Evolutionary conservation across 208 protist species (phyloP), one percentile per base, ranked within the genome.

Genomic region (Lotmaria passim): DNA sequence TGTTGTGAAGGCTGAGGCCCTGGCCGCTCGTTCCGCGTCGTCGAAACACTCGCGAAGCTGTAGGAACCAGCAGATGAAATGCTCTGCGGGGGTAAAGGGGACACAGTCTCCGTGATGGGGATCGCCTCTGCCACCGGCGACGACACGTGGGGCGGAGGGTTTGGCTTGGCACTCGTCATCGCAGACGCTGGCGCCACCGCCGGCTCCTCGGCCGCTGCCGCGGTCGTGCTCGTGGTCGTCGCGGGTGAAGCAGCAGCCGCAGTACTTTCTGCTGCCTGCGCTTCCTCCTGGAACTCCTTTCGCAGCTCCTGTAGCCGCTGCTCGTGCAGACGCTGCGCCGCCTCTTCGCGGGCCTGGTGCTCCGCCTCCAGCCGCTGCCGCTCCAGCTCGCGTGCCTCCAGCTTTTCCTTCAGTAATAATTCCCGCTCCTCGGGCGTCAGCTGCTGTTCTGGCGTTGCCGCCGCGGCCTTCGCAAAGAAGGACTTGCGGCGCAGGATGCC

Each of bases 401-500:
- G 36, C 36, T 64, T 59, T 33, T 68, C 33, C 24, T 64, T 11
- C 30, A 68, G 51, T 10, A 48, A 24, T n/a, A 12, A 24, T 50
- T 60, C 60, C 12, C 44, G 59, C 38, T 62, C 21, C 55, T 52
- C 46, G 19, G 24, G 33, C 28, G 63, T 33, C 50, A 51, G 31
- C 43, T 39, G 41, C 23, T 26, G 57, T 46, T 59, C 47, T 36
- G 69, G 55, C 51, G 10, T 23, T 7, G 52, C 55, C 44, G 46
- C 33, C 51, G 65, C 39, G 15, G 33, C 52, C 34, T 21, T 30
- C 3, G 28, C n/a, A 24, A 67, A 67, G 48, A 55, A 58, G 17
- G 61, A 67, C 48, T 67, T 67, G 34, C 61, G 61, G 3, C 48
- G 61, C 61, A 67, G 46, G 24, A 67, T 67, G 61, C 61, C 36